Percentiles rank a stretch among this genome's conserved stretches.
phyloP scores from a whole-genome alignment of 192 early-diverging fungal species.

The Backusella westeae region DNA sequence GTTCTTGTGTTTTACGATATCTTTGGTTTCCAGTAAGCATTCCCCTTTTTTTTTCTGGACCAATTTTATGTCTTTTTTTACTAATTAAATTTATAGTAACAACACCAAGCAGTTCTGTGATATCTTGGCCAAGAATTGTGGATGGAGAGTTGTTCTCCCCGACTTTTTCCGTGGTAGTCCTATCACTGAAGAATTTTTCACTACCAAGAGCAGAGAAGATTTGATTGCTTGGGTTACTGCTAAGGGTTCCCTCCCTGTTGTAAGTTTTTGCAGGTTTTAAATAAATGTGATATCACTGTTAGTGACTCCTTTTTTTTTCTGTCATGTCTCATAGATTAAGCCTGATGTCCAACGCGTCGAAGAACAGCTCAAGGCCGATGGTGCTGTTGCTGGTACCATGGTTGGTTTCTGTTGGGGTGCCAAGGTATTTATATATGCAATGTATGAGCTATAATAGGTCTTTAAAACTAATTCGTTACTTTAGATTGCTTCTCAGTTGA shows the following conservation, averaged over 20 bases:
- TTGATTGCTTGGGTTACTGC: not conserved
- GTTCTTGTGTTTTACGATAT: slow-evolving; percentile 69
- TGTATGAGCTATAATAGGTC: not conserved
- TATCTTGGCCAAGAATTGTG: slow-evolving; percentile 43
- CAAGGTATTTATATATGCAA: slow-evolving; percentile 29
- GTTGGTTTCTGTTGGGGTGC: slow-evolving; percentile 77
- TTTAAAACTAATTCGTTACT: not conserved
- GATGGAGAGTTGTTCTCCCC: slow-evolving; percentile 66
- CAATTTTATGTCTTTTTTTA: not conserved
- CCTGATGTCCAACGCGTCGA: slow-evolving; percentile 11
- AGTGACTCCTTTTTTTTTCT: not conserved
- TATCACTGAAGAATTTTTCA: slow-evolving; percentile 40
- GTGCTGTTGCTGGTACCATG: slow-evolving; percentile 46
- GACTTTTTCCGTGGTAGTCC: slow-evolving; percentile 57
- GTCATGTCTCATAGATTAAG: not conserved
- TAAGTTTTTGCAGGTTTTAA: not conserved
- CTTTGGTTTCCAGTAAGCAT: slow-evolving; percentile 53
- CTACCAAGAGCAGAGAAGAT: not conserved
- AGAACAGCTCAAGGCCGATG: slow-evolving; percentile 40
- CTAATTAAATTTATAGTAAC: slow-evolving; percentile 24
- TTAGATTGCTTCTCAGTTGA: slow-evolving; percentile 46
- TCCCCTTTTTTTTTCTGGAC: not conserved
- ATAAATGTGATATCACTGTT: not conserved
- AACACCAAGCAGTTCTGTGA: slow-evolving; percentile 67
- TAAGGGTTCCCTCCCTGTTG: not conserved